Conservation (phyloP, 192 early-diverging fungal genomes). For the Linnemannia zychae region DNA sequence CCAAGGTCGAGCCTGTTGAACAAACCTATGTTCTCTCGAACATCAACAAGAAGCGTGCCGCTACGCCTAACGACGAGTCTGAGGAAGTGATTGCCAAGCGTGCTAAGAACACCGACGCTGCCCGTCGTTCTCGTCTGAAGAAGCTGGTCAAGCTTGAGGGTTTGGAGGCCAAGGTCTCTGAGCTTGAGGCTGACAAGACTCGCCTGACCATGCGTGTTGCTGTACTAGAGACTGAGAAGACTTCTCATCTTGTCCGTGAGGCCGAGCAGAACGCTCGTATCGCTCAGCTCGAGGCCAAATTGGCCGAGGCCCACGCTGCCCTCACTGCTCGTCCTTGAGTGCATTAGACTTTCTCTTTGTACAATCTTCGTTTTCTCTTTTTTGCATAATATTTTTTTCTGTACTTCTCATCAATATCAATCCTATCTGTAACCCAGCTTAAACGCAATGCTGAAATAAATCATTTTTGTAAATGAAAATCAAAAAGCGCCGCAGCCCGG, state of each 20-base stretch:
- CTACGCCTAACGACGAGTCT: conserved; percentile 23
- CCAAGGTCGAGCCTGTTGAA: conserved; percentile 48
- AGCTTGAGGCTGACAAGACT: conserved; percentile 83
- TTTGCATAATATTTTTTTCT: background rate
- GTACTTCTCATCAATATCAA: background rate
- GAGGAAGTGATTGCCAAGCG: conserved; percentile 58
- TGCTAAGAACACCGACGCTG: conserved; percentile 88
- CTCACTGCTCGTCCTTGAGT: conserved; percentile 49
- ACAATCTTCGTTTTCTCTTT: background rate
- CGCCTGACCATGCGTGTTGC: conserved; percentile 69
- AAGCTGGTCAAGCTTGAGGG: conserved; percentile 82
- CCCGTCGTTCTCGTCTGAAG: conserved; percentile 87
- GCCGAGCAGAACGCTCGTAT: conserved; percentile 61
- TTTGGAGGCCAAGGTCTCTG: conserved; percentile 79
- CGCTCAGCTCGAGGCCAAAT: conserved; percentile 62
- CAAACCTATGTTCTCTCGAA: conserved; percentile 7
- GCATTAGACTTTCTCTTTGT: background rate
- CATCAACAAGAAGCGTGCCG: conserved; percentile 38
- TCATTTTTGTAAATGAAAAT: background rate
- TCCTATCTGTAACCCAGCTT: background rate
- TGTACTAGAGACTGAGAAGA: conserved; percentile 67
- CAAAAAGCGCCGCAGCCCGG: conserved; percentile 8
- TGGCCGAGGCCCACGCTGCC: conserved; percentile 66
- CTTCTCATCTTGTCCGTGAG: conserved; percentile 58
- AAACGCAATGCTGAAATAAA: background rate